Percentiles rank a stretch among this genome's conserved stretches.
Conservation (phyloP, 2,329 filamentous ascomycete genomes). For the Fusarium sp. region DNA sequence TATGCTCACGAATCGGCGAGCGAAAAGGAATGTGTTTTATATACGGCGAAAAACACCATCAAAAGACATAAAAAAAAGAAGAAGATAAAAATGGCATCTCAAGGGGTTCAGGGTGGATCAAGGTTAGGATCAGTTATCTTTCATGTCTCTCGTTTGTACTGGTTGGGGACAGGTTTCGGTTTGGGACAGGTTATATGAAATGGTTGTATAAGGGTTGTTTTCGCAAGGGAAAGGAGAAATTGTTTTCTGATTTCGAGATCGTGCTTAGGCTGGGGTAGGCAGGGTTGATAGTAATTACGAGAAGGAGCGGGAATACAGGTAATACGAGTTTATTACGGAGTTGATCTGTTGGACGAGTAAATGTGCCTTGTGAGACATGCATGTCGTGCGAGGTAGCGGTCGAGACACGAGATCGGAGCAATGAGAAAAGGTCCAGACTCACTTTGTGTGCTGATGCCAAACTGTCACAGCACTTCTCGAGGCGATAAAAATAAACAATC, state of each 20-base stretch:
- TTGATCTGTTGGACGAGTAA: neutral
- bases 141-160: slow-evolving; percentile 33
- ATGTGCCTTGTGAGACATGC: neutral
- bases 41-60: slow-evolving; percentile 30
- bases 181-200: slow-evolving; percentile 28
- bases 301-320: slow-evolving; percentile 1
- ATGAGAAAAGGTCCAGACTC: neutral
- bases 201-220: slow-evolving; percentile 35
- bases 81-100: slow-evolving; percentile 36
- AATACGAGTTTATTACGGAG: slow-evolving; percentile 31
- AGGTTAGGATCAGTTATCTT: slow-evolving; percentile 17
- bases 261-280: neutral
- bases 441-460: neutral
- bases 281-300: slow-evolving; percentile 25
- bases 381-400: neutral
- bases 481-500: neutral
- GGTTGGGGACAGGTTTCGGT: slow-evolving; percentile 32
- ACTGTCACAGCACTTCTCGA: neutral
- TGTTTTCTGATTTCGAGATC: slow-evolving; percentile 31
- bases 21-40: slow-evolving; percentile 33
- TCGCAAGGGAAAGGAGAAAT: slow-evolving; percentile 37
- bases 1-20: slow-evolving; percentile 21
- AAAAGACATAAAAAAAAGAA: neutral
- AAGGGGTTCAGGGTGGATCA: slow-evolving; percentile 33
- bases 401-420: neutral